Evolutionary conservation across 805 yeast genomes (phyloP), one percentile per base, ranked within the genome.

Genomic region (Teunomyces barrocoloradensis): DNA sequence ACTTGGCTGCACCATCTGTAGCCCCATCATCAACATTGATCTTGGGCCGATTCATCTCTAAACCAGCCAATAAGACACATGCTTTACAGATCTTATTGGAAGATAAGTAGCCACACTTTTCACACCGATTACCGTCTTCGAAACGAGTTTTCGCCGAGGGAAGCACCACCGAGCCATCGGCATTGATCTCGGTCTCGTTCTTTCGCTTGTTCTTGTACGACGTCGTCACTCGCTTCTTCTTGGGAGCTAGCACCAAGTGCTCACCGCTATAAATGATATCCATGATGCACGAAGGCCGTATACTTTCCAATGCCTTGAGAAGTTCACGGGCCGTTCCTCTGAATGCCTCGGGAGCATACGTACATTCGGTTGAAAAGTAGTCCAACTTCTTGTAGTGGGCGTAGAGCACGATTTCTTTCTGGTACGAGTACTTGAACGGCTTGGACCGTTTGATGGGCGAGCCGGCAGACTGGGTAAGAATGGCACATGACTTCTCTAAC

Each of bases 341-440:
- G 60, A 94, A 94, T 0, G 99, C 98, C 64, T 94, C 99, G 1
- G 99, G 98, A 0, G 99, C 96, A 69, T 94, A 94, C 0, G 97
- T 85, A 64, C 99, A 94, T 61, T 94, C 99, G 0, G 99, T 94
- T 7, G 96, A 87, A 64, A 94, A 94, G 63, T 94, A 94, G 68
- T 94, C 99, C 44, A 94, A 74, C 59, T 90, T 87, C 66, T 89
- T 91, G 71, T 90, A 94, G 62, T 94, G 99, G 1, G 99, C 99
- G 68, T 94, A 94, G 13, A 94, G 75, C 18, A 94, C 99, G 56
- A 94, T 94, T 62, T 94, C 99, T 75, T 94, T 94, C 63, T 94
- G 97, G 65, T 94, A 94, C 7, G 96, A 80, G 65, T 90, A 94
- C 68, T 94, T 94, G 72, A 94, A 87, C 5, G 99, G 99, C 67